Base-by-base conservation (phyloP, 306 rosid genomes). In the Mimosa bimucronata region DNA sequence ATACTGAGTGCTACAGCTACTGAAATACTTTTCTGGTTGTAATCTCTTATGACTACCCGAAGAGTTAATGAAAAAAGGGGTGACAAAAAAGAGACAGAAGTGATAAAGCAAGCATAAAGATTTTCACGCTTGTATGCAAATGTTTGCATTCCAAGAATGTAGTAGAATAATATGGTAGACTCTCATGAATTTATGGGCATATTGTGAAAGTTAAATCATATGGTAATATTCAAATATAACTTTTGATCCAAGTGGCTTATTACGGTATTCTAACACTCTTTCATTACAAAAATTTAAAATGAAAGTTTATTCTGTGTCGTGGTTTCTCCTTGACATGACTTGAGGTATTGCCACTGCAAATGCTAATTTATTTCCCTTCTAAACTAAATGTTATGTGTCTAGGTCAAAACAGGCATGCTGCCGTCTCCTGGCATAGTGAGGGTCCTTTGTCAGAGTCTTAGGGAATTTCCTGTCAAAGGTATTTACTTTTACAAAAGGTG, bases 381-480 rank as follows among this genome's bases (percentile, higher is more conserved):
- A 64, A 81, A 75, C 52, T 66, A 68, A 71, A 66, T 85, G 82
- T 80, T 71, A 26, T 78, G 58, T 61, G 29, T 45, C 79, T 46
- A 94, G 98, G 95, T 94, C 73, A 92, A 94, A 91, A 92, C 98
- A 31, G 98, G 98, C 65, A 90, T 94, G 97, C 86, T 94, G 65
- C 97, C 97, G 18, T 86, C 97, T 78, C 82, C 71, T 75, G 77
- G 84, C 80, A 81, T 88, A 60, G 81, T 94, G 57, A 87, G 79
- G 83, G 85, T 89, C 82, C 95, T 94, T 77, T 83, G 76, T 82
- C 90, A 83, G 77, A 79, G 71, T 81, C 90, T 94, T 40, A 82
- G 78, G 82, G 85, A 90, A 86, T 92, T 84, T 87, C 94, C 98
- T 6, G 84, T 92, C 80, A 86, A 48, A 85, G 98, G 97, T 92